phyloP scores from a whole-genome alignment of 257 asterid genomes.

The Fraxinus anomala region DNA sequence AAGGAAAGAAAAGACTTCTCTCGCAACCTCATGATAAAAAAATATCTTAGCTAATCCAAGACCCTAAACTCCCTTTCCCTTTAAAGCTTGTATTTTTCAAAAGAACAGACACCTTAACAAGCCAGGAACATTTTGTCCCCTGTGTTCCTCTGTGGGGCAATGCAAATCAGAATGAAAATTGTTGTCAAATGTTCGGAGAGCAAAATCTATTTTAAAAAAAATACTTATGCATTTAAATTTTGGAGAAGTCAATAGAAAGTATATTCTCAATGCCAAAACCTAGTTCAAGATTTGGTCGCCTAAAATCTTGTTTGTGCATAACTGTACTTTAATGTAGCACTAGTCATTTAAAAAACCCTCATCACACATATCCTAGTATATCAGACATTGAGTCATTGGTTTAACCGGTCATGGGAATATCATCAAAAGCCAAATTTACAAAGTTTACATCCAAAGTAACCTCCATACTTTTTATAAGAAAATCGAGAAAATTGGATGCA shows the following conservation, averaged over 20 bases:
- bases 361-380: background rate
- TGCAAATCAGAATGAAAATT: background rate
- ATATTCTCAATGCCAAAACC: background rate
- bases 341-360: background rate
- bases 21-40: background rate
- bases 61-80: background rate
- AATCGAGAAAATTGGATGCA: background rate
- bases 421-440: background rate
- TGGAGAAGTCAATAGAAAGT: background rate
- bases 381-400: background rate
- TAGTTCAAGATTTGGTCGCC: background rate
- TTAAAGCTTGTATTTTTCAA: background rate
- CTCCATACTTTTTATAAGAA: constrained; percentile 13
- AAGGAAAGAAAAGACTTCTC: too few relatives aligned
- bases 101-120: background rate
- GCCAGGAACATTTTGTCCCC: background rate
- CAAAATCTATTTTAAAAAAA: background rate
- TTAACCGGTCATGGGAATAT: background rate
- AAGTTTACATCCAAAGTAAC: background rate
- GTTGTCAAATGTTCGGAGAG: background rate
- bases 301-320: background rate
- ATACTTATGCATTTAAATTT: too few relatives aligned
- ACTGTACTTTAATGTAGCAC: background rate
- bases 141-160: background rate
- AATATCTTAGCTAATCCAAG: background rate